Base-by-base conservation (phyloP, 2,329 filamentous ascomycete species). In the Teratosphaeria zuluensis region DNA sequence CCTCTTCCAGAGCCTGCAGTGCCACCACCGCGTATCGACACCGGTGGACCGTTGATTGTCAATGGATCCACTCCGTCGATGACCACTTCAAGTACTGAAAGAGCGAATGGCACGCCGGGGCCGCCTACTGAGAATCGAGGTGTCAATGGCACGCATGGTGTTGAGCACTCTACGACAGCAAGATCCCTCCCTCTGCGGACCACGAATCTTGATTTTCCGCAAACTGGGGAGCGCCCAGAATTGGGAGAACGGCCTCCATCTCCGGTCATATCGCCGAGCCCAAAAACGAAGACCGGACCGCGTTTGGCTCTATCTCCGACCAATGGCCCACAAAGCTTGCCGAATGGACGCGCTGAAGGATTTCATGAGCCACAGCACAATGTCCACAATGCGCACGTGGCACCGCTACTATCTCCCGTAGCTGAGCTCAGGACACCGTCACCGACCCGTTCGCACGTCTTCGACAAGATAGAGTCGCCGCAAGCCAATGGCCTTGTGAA, bases 361-460 rank as follows among this genome's bases (percentile, higher is more conserved):
- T 57, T 51, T 53, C 55, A 59, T 30, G 61, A 63, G 11, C 35
- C 55, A 11, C n/a, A 46, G 24, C 59, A 59, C 28, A 54, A 62
- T 28, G 42, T 48, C 8, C 42, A 48, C n/a, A 48, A 48, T 11
- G 42, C 42, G 16, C 42, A 48, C 19, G 56, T 63, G 7, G 66
- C 63, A 35, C 76, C 77, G 4, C 62, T 80, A 24, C 77, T 92
- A 1, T 91, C 88, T 0, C 88, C 88, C 0, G 88, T 91, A 0
- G 87, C 87, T 57, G 88, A 91, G 73, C 81, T 82, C 5, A 80
- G 81, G n/a, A 87, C 85, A 0, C 86, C 87, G 2, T 89, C 88
- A 1, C 87, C 88, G 1, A 87, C 80, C 2, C 76, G 80, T 12
- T 75, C 76, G 58, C 79, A 85, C 57, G 84, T 80, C 54, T 74